Percentiles rank a stretch among this genome's conserved stretches.
Conservation (phyloP, 1,284 basidiomycete genomes). For the Fomitopsis palustris region DNA sequence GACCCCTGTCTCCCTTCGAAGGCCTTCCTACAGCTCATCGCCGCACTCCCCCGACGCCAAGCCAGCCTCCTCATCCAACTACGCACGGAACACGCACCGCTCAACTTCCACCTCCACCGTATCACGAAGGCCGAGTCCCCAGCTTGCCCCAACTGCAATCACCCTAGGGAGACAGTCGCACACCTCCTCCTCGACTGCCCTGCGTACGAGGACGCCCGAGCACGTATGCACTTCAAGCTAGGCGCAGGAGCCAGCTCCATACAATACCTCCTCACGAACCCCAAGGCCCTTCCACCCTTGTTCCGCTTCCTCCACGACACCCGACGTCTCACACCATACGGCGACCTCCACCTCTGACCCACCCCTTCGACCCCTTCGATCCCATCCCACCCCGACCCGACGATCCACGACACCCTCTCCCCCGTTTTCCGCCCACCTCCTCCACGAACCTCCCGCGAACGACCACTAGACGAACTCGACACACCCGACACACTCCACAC, state of each 20-base stretch:
- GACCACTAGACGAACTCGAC: too few relatives aligned
- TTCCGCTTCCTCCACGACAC: constrained; percentile 9
- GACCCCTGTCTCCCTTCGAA: constrained; percentile 11
- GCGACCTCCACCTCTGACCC: not conserved
- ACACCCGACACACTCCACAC: too few relatives aligned
- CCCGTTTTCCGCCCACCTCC: too few relatives aligned
- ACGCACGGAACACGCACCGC: constrained; percentile 24
- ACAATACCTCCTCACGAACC: constrained; percentile 1
- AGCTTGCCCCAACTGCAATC: constrained; percentile 22
- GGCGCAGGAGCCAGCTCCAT: constrained; percentile 8
- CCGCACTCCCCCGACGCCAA: constrained; percentile 6
- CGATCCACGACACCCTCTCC: too few relatives aligned
- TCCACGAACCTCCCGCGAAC: too few relatives aligned
- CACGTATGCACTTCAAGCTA: too few relatives aligned
- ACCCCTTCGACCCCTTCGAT: too few relatives aligned
- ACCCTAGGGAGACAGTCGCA: constrained; percentile 16
- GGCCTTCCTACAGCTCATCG: not conserved
- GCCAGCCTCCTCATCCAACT: constrained; percentile 26
- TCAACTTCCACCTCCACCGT: constrained; percentile 23
- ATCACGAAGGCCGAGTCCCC: constrained; percentile 14
- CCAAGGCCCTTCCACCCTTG: constrained; percentile 1
- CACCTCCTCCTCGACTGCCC: constrained; percentile 27
- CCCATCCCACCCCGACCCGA: too few relatives aligned
- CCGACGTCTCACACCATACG: constrained; percentile 3
- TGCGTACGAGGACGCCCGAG: too few relatives aligned